phyloP scores from a whole-genome alignment of 345 rosid genomes.

The Hibiscus mutabilis region DNA sequence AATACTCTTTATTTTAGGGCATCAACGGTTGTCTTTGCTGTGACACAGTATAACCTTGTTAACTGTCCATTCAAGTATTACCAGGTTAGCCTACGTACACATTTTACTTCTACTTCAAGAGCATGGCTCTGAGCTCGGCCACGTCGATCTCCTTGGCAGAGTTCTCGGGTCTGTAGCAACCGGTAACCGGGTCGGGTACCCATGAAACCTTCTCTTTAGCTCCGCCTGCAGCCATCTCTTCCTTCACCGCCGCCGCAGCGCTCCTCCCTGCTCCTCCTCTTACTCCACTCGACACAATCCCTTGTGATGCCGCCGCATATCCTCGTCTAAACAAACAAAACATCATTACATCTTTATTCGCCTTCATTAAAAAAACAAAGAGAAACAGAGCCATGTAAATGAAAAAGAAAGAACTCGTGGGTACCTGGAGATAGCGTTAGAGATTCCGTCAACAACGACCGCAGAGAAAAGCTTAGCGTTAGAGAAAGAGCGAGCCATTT shows the following conservation, averaged over 20 bases:
- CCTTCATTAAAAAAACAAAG: background rate
- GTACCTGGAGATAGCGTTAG: slow-evolving; percentile 32
- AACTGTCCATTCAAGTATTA: background rate
- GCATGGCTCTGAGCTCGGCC: slow-evolving; percentile 47
- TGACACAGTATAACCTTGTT: background rate
- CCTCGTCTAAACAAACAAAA: slow-evolving; percentile 25
- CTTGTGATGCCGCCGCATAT: slow-evolving; percentile 34
- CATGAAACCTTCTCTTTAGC: slow-evolving; percentile 43
- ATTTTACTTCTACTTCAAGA: slow-evolving; percentile 27
- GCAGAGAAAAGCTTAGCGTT: slow-evolving; percentile 38
- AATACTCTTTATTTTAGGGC: background rate
- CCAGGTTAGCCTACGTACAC: background rate
- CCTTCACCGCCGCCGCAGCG: slow-evolving; percentile 28
- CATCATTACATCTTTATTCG: background rate
- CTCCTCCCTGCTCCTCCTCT: slow-evolving; percentile 15
- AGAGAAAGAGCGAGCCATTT: slow-evolving; percentile 47
- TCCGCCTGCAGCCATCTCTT: slow-evolving; percentile 23
- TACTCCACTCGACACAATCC: slow-evolving; percentile 17
- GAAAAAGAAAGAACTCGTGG: background rate
- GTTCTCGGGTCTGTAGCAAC: slow-evolving; percentile 56
- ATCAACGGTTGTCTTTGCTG: background rate
- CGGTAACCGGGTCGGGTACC: slow-evolving; percentile 73
- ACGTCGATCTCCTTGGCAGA: slow-evolving; percentile 42
- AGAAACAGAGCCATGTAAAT: background rate
- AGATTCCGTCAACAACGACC: slow-evolving; percentile 27